A percentile compares a stretch with the other conserved stretches of the same genome.
These are phyloP conservation scores for Chalciporus piperatoides DNA, from an alignment of 1,284 basidiomycete genomes.

Conservation along the genomic window DNA sequence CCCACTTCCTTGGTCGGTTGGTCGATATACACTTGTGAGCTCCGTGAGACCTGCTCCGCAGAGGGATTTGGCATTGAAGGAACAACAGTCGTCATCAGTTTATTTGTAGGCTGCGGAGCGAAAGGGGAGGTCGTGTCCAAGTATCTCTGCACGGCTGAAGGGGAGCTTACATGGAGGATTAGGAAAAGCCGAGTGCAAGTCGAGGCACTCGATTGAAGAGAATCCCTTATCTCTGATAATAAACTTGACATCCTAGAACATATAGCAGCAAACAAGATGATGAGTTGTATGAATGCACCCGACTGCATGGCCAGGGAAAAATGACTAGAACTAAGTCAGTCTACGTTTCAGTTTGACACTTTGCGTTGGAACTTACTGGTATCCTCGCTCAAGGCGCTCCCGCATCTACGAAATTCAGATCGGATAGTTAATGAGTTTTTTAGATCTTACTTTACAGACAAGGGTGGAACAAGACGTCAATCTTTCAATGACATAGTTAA, in stretches of 20 bases:
- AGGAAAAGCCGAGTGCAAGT: constrained; percentile 30
- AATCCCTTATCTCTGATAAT: constrained; percentile 42
- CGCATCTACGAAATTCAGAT: constrained; percentile 42
- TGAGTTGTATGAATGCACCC: constrained; percentile 66
- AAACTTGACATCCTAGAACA: constrained; percentile 53
- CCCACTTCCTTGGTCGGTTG: constrained; percentile 16
- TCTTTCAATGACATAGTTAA: constrained; percentile 37
- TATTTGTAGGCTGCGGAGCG: constrained; percentile 14
- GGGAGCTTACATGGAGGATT: constrained; percentile 23
- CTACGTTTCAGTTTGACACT: neutral
- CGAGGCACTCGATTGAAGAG: constrained; percentile 31
- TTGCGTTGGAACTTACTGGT: constrained; percentile 39
- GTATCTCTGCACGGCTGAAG: neutral
- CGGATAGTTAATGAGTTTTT: neutral
- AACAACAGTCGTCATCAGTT: neutral
- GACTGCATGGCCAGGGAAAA: constrained; percentile 62
- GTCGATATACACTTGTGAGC: neutral
- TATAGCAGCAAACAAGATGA: constrained; percentile 57
- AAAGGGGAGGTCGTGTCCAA: constrained; percentile 9
- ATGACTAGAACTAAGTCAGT: constrained; percentile 39
- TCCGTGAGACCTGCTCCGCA: neutral
- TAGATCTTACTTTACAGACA: constrained; percentile 44
- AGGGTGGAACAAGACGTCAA: constrained; percentile 36
- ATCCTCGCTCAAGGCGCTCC: constrained; percentile 44
- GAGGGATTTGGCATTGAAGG: neutral